Conservation (phyloP, 2,329 filamentous ascomycete species). For the Cyphellophora europaea region DNA sequence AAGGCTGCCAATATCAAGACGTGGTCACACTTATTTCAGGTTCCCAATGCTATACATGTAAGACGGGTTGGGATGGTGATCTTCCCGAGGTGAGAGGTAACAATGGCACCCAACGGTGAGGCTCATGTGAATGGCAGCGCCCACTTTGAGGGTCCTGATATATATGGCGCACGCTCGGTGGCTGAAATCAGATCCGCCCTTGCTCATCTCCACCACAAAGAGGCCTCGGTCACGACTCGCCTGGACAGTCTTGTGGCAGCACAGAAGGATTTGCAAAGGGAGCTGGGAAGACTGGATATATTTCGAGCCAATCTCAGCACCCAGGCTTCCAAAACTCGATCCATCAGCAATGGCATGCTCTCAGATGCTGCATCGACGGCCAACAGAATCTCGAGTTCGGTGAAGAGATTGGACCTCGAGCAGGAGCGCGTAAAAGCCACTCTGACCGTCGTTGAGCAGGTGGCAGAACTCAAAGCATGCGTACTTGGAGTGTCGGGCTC, state of each 20-base stretch:
- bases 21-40: no score
- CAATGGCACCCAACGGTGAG: not conserved
- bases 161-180: slow-evolving; percentile 64
- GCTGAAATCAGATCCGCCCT: slow-evolving; percentile 73
- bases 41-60: no score
- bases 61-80: no score
- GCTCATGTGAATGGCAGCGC: not conserved
- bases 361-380: slow-evolving; percentile 78
- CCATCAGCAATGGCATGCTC: slow-evolving; percentile 85
- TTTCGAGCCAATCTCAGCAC: slow-evolving; percentile 80
- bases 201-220: slow-evolving; percentile 63
- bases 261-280: slow-evolving; percentile 77
- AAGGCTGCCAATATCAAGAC: no score
- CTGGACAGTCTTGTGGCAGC: slow-evolving; percentile 71
- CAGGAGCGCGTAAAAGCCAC: slow-evolving; percentile 88
- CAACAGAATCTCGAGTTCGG: slow-evolving; percentile 72
- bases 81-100: no score
- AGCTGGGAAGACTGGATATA: slow-evolving; percentile 78
- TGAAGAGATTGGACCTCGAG: slow-evolving; percentile 80
- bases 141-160: slow-evolving; percentile 22
- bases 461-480: slow-evolving; percentile 92
- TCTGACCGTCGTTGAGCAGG: slow-evolving; percentile 85
- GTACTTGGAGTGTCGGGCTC: slow-evolving; percentile 88
- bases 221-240: slow-evolving; percentile 62
- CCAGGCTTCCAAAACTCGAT: slow-evolving; percentile 73